Evolutionary conservation across 176 grass and related monocot genomes (phyloP).

Genomic region (barley (Hordeum vulgare)): DNA sequence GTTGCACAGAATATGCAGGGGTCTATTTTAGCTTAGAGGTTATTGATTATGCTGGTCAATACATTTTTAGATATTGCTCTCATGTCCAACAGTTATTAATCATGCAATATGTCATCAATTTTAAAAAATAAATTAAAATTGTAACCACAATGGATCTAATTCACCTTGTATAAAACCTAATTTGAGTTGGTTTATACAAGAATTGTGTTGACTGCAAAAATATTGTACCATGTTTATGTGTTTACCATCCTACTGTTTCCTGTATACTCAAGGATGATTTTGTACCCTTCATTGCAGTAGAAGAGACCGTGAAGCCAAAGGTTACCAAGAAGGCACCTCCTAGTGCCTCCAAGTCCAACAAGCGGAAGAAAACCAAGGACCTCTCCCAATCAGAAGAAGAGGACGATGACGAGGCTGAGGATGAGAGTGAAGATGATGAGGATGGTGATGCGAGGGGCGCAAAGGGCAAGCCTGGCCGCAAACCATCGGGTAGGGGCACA

Average conservation of each 20-base stretch:
- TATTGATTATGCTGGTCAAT: neutral
- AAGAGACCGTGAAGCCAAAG: conserved; percentile 29
- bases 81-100: neutral
- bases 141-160: neutral
- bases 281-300: conserved; percentile 22
- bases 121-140: too few relatives aligned
- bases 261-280: conserved; percentile 13
- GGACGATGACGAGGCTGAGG: too few relatives aligned
- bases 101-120: neutral
- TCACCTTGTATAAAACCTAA: neutral
- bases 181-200: neutral
- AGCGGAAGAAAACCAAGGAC: conserved; percentile 68
- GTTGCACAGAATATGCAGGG: neutral
- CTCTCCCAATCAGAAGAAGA: conserved; percentile 59
- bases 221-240: neutral
- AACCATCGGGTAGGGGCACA: conserved; percentile 54
- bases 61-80: neutral
- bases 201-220: neutral
- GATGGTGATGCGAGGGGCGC: conserved; percentile 24
- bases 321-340: conserved; percentile 48
- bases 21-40: neutral
- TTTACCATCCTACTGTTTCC: neutral
- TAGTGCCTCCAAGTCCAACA: conserved; percentile 46
- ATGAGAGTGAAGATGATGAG: conserved; percentile 38
- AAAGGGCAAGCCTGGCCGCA: conserved; percentile 50